Percentiles rank a stretch among this genome's conserved stretches.
Evolutionary conservation across 1,284 basidiomycete genomes (phyloP).

Genomic region (Xerocomus cyaneibrunnescens): DNA sequence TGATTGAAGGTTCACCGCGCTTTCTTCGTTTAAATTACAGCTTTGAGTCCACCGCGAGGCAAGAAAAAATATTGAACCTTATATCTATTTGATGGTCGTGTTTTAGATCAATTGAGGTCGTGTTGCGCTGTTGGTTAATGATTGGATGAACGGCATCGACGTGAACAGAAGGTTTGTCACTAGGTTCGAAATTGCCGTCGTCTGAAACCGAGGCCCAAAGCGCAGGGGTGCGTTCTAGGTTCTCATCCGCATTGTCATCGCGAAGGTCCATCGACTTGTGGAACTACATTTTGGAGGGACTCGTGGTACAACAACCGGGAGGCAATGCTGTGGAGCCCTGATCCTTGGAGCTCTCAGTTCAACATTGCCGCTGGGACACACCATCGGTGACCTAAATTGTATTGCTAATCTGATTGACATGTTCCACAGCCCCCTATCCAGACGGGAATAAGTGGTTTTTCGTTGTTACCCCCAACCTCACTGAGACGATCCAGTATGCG

Average conservation of each 20-base stretch:
- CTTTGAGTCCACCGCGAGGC: background rate
- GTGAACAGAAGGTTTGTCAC: background rate
- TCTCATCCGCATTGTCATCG: background rate
- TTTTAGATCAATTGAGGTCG: slow-evolving; percentile 2
- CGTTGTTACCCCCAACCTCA: slow-evolving; percentile 36
- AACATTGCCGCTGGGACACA: background rate
- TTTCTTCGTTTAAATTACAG: background rate
- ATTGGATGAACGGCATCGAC: background rate
- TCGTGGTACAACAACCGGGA: slow-evolving; percentile 4
- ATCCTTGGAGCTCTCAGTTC: background rate
- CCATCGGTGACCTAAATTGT: slow-evolving; percentile 8
- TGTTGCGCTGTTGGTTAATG: background rate
- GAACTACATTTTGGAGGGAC: background rate
- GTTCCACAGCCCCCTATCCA: slow-evolving; percentile 47
- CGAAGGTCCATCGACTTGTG: background rate
- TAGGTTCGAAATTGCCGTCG: background rate
- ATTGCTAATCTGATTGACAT: slow-evolving; percentile 3
- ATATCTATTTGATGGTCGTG: background rate
- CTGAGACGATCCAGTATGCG: slow-evolving; percentile 41
- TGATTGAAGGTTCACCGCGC: background rate
- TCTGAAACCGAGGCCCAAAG: background rate
- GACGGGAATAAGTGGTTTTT: slow-evolving; percentile 39
- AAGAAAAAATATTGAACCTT: background rate
- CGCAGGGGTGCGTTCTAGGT: background rate
- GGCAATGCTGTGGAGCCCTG: background rate